Conservation (phyloP, 2,329 filamentous ascomycete species). For the Nemania abortiva region DNA sequence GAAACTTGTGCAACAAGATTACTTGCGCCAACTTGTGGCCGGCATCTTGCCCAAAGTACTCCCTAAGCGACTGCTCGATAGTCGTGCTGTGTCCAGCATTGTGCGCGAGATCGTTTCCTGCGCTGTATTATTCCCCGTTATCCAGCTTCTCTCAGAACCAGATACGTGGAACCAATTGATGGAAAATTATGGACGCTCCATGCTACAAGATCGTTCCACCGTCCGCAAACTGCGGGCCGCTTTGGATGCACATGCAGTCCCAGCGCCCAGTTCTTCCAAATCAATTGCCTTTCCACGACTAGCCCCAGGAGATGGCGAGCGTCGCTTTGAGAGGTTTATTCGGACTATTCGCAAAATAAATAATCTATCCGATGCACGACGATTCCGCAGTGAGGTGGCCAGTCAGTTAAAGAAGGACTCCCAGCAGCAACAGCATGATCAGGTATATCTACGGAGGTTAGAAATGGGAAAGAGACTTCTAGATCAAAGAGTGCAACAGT, state of each 20-base stretch:
- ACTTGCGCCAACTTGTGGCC: slow-evolving; percentile 81
- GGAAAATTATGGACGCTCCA: slow-evolving; percentile 86
- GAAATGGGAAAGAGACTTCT: slow-evolving; percentile 92
- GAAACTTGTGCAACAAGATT: slow-evolving; percentile 87
- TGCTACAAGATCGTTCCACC: slow-evolving; percentile 95
- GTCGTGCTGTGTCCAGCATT: slow-evolving; percentile 82
- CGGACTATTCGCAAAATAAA: slow-evolving; percentile 88
- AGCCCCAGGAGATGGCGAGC: slow-evolving; percentile 84
- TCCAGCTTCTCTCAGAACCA: slow-evolving; percentile 86
- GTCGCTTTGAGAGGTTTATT: slow-evolving; percentile 94
- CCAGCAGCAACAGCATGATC: slow-evolving; percentile 81
- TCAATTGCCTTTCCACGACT: slow-evolving; percentile 82
- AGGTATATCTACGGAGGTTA: slow-evolving; percentile 85
- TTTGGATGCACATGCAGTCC: slow-evolving; percentile 91
- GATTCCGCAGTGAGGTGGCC: slow-evolving; percentile 91
- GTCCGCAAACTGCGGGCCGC: slow-evolving; percentile 92
- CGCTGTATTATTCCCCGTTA: slow-evolving; percentile 85
- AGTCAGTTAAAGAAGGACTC: slow-evolving; percentile 91
- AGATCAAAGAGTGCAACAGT: slow-evolving; percentile 87
- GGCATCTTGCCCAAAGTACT: slow-evolving; percentile 80
- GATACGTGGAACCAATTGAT: slow-evolving; percentile 98
- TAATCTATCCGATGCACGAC: slow-evolving; percentile 90
- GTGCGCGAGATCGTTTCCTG: slow-evolving; percentile 93
- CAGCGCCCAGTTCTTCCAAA: slow-evolving; percentile 74
- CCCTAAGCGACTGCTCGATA: slow-evolving; percentile 79